Evolutionary conservation across 108 stramenopile genomes (phyloP), one percentile per base, ranked within the genome.

Genomic region (Cyclotella sp.): DNA sequence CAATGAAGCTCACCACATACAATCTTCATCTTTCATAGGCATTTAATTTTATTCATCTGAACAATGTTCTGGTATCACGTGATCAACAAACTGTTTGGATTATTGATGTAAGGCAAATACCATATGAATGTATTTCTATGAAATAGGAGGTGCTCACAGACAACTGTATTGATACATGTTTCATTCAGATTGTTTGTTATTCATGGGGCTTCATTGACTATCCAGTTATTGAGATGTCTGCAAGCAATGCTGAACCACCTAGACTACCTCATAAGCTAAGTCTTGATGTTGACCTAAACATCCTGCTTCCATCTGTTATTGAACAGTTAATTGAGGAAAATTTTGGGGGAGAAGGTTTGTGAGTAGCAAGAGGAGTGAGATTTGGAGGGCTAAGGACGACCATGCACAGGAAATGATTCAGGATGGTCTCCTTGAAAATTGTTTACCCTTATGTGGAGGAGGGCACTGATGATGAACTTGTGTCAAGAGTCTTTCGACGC

Each of bases 1-100:
- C 26, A 13, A 15, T 49, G 9, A 42, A 28, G 30, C 68, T 40
- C 14, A 52, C 53, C 6, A 4, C n/a, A 53, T 24, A 53, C 9
- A 21, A 24, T 0, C 44, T 21, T 53, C 9, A 39, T 3, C 30
- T 68, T 57, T 57, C 26, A 10, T 81, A 83, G 44, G 87, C 91
- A 0, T 92, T 92, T 75, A 89, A 92, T 72, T 92, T 92, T 57
- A 89, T 88, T 55, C 88, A 91, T 72, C 60, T 87, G 68, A 88
- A 88, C 58, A 90, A 90, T 71, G 91, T 92, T 1, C 74, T 92
- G 70, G 86, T 92, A 18, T 89, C 89, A n/a, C 84, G 87, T 43
- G 91, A 92, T 68, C 83, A 84, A 46, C 78, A 73, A 21, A 77
- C 54, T 19, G 87, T 88, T 45, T 64, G 86, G 7, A 71, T 92